Percentiles rank a stretch among this genome's conserved stretches.
Conservation (phyloP, 2,329 filamentous ascomycete species). For the Ceratocystis cubensis region DNA sequence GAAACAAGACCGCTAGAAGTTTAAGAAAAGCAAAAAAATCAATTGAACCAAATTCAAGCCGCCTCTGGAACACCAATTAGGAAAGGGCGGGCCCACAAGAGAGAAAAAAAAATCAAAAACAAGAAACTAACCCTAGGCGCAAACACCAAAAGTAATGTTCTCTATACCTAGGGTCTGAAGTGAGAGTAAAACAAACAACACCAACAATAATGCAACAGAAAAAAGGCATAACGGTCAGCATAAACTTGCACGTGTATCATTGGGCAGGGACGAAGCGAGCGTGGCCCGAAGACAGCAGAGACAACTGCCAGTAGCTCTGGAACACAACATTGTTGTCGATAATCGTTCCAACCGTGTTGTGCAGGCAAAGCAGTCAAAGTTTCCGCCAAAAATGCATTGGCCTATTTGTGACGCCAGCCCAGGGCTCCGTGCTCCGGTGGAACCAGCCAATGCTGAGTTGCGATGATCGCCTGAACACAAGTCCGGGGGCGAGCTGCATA, state of each 20-base stretch:
- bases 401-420: constrained; percentile 15
- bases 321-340: constrained; percentile 18
- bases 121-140: not conserved
- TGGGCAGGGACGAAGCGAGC: not conserved
- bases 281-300: constrained; percentile 2
- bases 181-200: not conserved
- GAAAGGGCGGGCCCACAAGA: not conserved
- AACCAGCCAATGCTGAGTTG: constrained; percentile 4
- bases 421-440: constrained; percentile 10
- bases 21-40: not conserved
- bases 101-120: not conserved
- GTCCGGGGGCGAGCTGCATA: constrained; percentile 6
- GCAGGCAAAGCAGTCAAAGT: constrained; percentile 17
- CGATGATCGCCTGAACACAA: constrained; percentile 11
- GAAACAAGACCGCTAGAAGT: not conserved
- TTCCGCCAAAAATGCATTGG: constrained; percentile 1
- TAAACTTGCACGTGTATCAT: not conserved
- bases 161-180: not conserved
- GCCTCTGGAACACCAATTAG: not conserved
- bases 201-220: not conserved
- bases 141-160: not conserved
- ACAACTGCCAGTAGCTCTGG: constrained; percentile 9
- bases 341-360: constrained; percentile 15
- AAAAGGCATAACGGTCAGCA: constrained; percentile 2
- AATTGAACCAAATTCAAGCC: not conserved